Base-by-base conservation (phyloP, 148 eudicot species). In the Rhododendron simsii region DNA sequence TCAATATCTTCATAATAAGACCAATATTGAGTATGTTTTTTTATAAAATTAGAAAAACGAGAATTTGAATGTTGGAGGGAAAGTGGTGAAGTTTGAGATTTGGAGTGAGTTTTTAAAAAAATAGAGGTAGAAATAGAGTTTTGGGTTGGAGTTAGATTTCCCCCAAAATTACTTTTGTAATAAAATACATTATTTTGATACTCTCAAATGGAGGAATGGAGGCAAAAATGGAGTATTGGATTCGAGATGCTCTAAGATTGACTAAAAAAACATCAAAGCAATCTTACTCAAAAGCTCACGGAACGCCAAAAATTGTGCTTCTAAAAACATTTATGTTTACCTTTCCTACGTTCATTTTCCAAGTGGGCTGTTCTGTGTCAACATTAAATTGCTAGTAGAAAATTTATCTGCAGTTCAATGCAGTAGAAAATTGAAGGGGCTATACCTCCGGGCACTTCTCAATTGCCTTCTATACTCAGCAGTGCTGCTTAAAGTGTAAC, bases 401-500 rank as follows among this genome's bases (percentile, higher is more conserved):
- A 73, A 84, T 51, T 30, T 35, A 74, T 84, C 48, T 30, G 71
- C 50, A 84, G 23, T 14, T 23, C 20, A 59, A n/a, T 76, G 39
- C 67, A 33, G 84, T 35, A 89, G 81, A 89, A 82, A 76, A 8
- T 35, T 81, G 33, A 82, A 79, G 81, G 81, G 53, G 44, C 41
- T 81, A 80, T 82, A 96, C 99, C 99, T 96, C 87, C 99, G 93
- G 39, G 96, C 99, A 84, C 92, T 90, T 88, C 99, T 95, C 86
- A 96, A 87, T 84, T 92, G 91, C 87, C 80, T 86, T 61, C 99
- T 91, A 85, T 91, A 89, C 86, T 95, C 99, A 20, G 90, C 84
- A 35, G 99, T 94, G 90, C 98, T 96, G 91, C 90, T 92, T 92
- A 96, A 86, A 85, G 94, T 87, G 90, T 95, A 96, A 93, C 99